Percentiles rank a stretch among this genome's conserved stretches.
Conservation (phyloP, 352 stramenopile species). For the Phytophthora podocarpi region DNA sequence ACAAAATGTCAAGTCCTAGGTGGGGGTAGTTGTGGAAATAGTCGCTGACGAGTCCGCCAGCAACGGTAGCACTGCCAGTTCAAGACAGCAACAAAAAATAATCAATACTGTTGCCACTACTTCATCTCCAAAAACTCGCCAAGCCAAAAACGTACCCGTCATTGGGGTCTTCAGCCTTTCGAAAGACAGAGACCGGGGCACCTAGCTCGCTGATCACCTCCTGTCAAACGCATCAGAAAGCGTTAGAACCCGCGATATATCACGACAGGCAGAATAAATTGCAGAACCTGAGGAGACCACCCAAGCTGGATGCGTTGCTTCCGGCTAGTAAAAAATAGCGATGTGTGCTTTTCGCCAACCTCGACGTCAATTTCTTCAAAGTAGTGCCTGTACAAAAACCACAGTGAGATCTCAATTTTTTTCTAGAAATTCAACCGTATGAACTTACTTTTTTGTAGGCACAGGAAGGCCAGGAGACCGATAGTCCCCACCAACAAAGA, state of each 20-base stretch:
- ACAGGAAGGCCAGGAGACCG: conserved; percentile 39
- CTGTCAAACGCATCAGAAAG: conserved; percentile 19
- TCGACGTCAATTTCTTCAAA: conserved; percentile 74
- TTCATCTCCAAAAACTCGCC: neutral
- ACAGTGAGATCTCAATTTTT: neutral
- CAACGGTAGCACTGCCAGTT: conserved; percentile 47
- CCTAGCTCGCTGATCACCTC: conserved; percentile 84
- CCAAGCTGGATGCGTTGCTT: conserved; percentile 78
- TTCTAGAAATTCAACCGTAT: neutral
- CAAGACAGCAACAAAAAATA: neutral
- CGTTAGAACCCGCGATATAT: neutral
- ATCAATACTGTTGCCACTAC: neutral
- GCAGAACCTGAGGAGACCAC: conserved; percentile 77
- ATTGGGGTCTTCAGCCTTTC: conserved; percentile 74
- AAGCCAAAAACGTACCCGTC: conserved; percentile 47
- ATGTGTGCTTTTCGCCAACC: conserved; percentile 45
- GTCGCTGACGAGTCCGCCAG: conserved; percentile 59
- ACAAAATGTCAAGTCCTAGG: conserved; percentile 79
- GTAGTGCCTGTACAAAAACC: conserved; percentile 54
- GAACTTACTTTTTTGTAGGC: conserved; percentile 54
- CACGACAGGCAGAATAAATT: neutral
- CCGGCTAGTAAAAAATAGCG: conserved; percentile 55
- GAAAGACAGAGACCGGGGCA: conserved; percentile 76
- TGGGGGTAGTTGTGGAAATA: conserved; percentile 91
- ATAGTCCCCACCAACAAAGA: conserved; percentile 66